A percentile compares a stretch with the other conserved stretches of the same genome.
These are phyloP conservation scores for Laetiporus sulphureus DNA, from an alignment of 1,284 basidiomycete species.

Conservation along the genomic window DNA sequence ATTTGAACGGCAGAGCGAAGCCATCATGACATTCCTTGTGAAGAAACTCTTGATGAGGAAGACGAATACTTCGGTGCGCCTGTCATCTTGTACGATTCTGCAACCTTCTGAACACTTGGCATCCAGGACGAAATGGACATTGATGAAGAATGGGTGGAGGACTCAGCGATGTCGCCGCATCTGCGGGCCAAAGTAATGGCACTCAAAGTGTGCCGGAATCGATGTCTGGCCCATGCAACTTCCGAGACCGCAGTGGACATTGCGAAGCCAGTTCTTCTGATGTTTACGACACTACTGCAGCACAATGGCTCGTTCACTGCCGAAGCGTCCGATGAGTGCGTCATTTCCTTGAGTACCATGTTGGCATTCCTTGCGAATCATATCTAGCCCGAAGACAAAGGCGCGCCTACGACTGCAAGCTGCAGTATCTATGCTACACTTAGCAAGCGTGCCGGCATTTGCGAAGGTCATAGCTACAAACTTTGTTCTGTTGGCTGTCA, in stretches of 20 bases:
- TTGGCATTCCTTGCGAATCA: background rate
- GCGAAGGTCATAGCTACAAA: slow-evolving; percentile 52
- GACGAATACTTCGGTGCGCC: slow-evolving; percentile 1
- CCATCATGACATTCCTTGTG: slow-evolving; percentile 66
- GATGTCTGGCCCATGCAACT: slow-evolving; percentile 63
- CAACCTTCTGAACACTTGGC: too few species aligned
- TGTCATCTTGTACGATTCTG: background rate
- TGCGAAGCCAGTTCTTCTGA: slow-evolving; percentile 66
- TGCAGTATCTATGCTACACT: slow-evolving; percentile 74
- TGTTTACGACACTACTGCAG: slow-evolving; percentile 65
- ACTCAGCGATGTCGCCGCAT: slow-evolving; percentile 48
- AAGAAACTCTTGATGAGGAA: slow-evolving; percentile 59
- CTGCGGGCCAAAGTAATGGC: slow-evolving; percentile 67
- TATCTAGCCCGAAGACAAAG: slow-evolving; percentile 47
- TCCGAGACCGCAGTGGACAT: slow-evolving; percentile 58
- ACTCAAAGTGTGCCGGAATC: slow-evolving; percentile 75
- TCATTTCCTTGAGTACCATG: slow-evolving; percentile 8
- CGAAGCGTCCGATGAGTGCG: slow-evolving; percentile 63
- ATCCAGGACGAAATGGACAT: slow-evolving; percentile 40
- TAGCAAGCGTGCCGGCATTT: slow-evolving; percentile 62
- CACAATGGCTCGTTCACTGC: slow-evolving; percentile 57
- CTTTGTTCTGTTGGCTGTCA: slow-evolving; percentile 69
- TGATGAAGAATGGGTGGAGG: slow-evolving; percentile 74
- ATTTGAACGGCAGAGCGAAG: slow-evolving; percentile 74
- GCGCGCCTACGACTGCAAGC: slow-evolving; percentile 78